These are phyloP conservation scores for Pseudogymnoascus pannorum DNA, from an alignment of 2,329 filamentous ascomycete species.

Conservation along the genomic window DNA sequence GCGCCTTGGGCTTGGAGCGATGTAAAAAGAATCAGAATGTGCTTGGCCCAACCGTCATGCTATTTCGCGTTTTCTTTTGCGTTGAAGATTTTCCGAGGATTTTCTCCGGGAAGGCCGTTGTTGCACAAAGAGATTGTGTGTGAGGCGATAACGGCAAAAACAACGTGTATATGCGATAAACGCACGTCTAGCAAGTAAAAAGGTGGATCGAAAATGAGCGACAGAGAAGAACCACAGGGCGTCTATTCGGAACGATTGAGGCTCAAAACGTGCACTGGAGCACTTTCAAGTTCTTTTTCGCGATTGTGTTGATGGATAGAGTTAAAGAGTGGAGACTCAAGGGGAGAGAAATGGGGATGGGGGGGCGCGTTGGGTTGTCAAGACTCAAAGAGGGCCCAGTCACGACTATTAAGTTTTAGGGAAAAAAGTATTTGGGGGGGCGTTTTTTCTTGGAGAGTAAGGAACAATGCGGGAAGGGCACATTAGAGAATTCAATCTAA, in stretches of 20 bases:
- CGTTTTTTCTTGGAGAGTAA: neutral
- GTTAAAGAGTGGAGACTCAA: constrained; percentile 8
- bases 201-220: constrained; percentile 7
- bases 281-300: constrained; percentile 7
- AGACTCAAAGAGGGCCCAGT: constrained; percentile 5
- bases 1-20: constrained; percentile 8
- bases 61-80: constrained; percentile 7
- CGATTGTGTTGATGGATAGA: constrained; percentile 9
- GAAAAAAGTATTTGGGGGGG: neutral
- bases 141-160: constrained; percentile 9
- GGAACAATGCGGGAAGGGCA: neutral
- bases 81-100: constrained; percentile 11
- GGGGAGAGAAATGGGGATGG: constrained; percentile 6
- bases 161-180: constrained; percentile 9
- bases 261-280: constrained; percentile 8
- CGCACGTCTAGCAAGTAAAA: neutral
- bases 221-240: constrained; percentile 7
- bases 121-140: neutral
- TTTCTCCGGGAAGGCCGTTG: constrained; percentile 5
- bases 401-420: constrained; percentile 7
- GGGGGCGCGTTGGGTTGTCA: constrained; percentile 8
- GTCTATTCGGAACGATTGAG: constrained; percentile 1
- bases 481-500: neutral
- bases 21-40: neutral
- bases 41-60: constrained; percentile 1